Conservation (phyloP, 495 filamentous ascomycete genomes). For the Neurospora sp. region DNA sequence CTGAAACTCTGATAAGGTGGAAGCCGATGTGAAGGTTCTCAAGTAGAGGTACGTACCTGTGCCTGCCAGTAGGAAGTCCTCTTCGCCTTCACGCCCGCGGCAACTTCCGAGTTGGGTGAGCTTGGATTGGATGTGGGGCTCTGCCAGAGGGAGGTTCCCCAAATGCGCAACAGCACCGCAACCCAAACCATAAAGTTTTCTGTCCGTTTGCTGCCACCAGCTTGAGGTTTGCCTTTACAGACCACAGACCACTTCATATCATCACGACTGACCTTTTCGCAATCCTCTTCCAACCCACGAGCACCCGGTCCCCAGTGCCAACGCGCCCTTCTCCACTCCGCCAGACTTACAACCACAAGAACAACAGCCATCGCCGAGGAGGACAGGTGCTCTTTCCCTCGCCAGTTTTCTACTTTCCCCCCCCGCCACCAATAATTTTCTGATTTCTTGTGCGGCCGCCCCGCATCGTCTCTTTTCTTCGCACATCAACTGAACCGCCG, state of each 20-base stretch:
- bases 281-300: not conserved
- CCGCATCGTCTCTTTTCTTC: not conserved
- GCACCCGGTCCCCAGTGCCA: not conserved
- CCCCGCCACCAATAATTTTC: not conserved
- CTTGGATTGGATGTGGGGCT: not conserved
- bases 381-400: not conserved
- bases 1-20: not conserved
- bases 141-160: not conserved
- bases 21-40: not conserved
- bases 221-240: not conserved
- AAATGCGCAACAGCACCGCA: not conserved
- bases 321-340: not conserved
- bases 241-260: not conserved
- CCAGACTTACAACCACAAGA: not conserved
- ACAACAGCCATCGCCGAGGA: not conserved
- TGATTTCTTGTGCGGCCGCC: not conserved
- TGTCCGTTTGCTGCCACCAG: not conserved
- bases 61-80: not conserved
- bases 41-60: not conserved
- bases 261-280: not conserved
- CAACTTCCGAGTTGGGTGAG: not conserved
- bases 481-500: not conserved
- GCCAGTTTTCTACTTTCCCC: not conserved
- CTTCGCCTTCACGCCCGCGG: not conserved
- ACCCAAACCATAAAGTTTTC: not conserved